Evolutionary conservation across 1,284 basidiomycete genomes (phyloP), one percentile per base, ranked within the genome.

Genomic region (Coniophora puteana): DNA sequence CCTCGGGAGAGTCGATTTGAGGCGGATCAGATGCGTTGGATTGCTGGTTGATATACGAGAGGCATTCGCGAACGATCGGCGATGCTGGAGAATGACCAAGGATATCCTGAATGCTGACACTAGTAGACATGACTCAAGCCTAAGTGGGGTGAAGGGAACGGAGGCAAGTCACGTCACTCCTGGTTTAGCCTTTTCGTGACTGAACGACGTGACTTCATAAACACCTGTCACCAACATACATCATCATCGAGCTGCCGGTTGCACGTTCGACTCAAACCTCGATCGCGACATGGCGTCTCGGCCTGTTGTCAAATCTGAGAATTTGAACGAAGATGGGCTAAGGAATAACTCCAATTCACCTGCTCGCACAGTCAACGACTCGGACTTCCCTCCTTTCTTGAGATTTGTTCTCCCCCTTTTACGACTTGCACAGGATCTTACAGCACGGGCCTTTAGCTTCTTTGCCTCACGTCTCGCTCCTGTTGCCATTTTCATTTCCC

Each of bases 391-490:
- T 6, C 13, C 8, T 7, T 8, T 24, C 18, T 36, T 20, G 34
- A 14, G 18, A 6, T 8, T 28, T 8, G 16, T 28, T 11, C 27
- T 28, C 6, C 14, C 25, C 21, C 14, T 25, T 8, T 14, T 38
- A 18, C 22, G 34, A 20, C 17, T 36, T 13, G 36, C 23, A n/a
- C n/a, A n/a, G n/a, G n/a, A n/a, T n/a, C n/a, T n/a, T n/a, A n/a
- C n/a, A n/a, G n/a, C n/a, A n/a, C n/a, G n/a, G n/a, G n/a, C n/a
- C 43, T 37, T 83, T 13, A 74, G 74, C 3, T 74, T 78, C 0
- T 61, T 66, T 30, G 67, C 73, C 5, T 73, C 78, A 4, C 74
- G 74, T 41, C 59, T 86, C 22, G 66, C 86, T 14, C 81, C 85
- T 21, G 50, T 86, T 20, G 47, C 74, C 25, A 72, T 86, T 24